Conservation (phyloP, 1,284 basidiomycete genomes). For the Taiwanofungus camphoratus region DNA sequence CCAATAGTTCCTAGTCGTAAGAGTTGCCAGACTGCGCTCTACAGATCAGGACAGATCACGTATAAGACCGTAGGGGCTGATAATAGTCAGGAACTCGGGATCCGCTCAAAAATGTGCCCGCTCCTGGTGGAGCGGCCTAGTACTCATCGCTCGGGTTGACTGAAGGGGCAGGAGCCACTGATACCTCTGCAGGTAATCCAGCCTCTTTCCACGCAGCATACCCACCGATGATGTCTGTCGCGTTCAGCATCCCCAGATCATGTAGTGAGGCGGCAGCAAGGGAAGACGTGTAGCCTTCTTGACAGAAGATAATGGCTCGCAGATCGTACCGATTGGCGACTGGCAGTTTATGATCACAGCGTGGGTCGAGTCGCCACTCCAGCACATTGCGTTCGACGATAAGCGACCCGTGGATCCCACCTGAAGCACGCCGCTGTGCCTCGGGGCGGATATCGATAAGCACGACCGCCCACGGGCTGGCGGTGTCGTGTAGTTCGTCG, state of each 20-base stretch:
- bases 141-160: no score
- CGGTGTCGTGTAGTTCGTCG: conserved; percentile 47
- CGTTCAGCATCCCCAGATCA: conserved; percentile 60
- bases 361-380: conserved; percentile 71
- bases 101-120: no score
- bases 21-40: no score
- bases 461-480: conserved; percentile 52
- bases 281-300: conserved; percentile 64
- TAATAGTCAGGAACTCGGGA: no score
- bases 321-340: conserved; percentile 70
- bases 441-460: conserved; percentile 71
- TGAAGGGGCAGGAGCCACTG: no score
- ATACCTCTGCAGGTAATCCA: conserved; percentile 47
- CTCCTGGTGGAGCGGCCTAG: no score
- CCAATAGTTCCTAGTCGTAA: no score
- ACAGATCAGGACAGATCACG: no score
- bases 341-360: conserved; percentile 42
- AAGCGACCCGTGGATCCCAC: conserved; percentile 56
- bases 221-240: conserved; percentile 71
- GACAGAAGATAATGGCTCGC: conserved; percentile 63
- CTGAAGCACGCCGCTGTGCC: conserved; percentile 47
- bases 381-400: conserved; percentile 67
- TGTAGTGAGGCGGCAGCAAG: conserved; percentile 64
- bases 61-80: no score
- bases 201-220: conserved; percentile 64